Percentiles rank a stretch among this genome's conserved stretches.
Conservation (phyloP, 2,329 filamentous ascomycete genomes). For the Diplodia scrobiculata region DNA sequence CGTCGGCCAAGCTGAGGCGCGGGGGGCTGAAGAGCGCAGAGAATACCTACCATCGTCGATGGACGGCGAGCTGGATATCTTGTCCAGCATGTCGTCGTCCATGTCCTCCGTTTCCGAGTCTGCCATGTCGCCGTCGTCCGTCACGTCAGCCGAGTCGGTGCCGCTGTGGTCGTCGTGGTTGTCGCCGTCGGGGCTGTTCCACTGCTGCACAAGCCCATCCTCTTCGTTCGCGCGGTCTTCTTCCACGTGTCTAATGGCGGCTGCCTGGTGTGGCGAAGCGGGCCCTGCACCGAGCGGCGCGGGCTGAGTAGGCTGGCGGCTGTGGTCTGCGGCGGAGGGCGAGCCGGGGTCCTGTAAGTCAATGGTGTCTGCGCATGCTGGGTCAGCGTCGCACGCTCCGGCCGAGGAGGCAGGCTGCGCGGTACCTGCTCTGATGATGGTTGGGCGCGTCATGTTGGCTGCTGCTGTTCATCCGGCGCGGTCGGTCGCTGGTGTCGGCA, state of each 20-base stretch:
- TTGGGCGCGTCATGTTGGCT: slow-evolving; percentile 55
- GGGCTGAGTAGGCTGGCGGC: slow-evolving; percentile 57
- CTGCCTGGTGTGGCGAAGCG: slow-evolving; percentile 79
- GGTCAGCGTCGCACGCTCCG: slow-evolving; percentile 35
- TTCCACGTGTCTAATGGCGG: slow-evolving; percentile 77
- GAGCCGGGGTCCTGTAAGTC: slow-evolving; percentile 84
- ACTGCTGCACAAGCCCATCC: slow-evolving; percentile 59
- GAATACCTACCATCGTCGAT: slow-evolving; percentile 96
- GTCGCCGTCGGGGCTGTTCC: slow-evolving; percentile 34
- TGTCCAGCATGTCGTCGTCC: slow-evolving; percentile 96
- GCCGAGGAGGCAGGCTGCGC: slow-evolving; percentile 33
- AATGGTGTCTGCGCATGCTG: slow-evolving; percentile 71
- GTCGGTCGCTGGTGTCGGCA: not conserved
- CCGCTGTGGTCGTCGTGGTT: slow-evolving; percentile 52
- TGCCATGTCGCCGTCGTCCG: slow-evolving; percentile 57
- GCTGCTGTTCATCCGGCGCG: slow-evolving; percentile 22
- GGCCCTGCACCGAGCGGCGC: slow-evolving; percentile 56
- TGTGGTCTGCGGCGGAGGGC: slow-evolving; percentile 83
- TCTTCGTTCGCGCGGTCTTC: slow-evolving; percentile 73
- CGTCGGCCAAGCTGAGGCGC: slow-evolving; percentile 43
- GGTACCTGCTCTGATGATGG: slow-evolving; percentile 58
- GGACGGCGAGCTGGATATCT: slow-evolving; percentile 96
- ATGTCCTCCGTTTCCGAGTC: slow-evolving; percentile 66
- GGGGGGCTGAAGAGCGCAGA: slow-evolving; percentile 38
- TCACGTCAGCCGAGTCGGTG: slow-evolving; percentile 53